phyloP scores from a whole-genome alignment of 305 asterid genomes.

The Nicotiana rustica region DNA sequence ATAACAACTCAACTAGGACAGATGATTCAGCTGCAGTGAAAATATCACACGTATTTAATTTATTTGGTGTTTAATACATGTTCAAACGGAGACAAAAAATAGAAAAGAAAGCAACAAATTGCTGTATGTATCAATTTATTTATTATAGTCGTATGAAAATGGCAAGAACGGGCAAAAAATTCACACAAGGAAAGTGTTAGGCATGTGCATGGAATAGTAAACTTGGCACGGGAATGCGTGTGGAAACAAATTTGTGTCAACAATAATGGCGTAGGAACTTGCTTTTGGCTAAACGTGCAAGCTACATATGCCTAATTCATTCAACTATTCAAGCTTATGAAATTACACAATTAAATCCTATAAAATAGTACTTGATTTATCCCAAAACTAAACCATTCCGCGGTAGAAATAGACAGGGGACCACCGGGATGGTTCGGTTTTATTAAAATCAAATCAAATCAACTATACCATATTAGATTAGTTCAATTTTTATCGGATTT shows the following conservation, averaged over 20 bases:
- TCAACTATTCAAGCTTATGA: background rate
- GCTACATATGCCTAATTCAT: background rate
- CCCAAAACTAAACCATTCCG: too few species aligned
- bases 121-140: background rate
- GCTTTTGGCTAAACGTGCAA: slow-evolving; percentile 37
- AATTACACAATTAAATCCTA: background rate
- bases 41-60: background rate
- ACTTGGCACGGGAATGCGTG: slow-evolving; percentile 34
- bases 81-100: background rate
- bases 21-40: background rate
- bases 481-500: too few species aligned
- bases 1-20: too few species aligned
- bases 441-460: too few species aligned
- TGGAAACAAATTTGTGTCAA: slow-evolving; percentile 12
- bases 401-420: too few species aligned
- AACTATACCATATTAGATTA: too few species aligned
- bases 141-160: background rate
- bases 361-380: too few species aligned
- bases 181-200: background rate
- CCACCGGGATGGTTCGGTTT: too few species aligned
- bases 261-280: slow-evolving; percentile 31
- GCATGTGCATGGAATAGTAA: background rate
- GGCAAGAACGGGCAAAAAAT: background rate
- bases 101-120: slow-evolving; percentile 2
- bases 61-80: background rate